These are phyloP conservation scores for Umbelopsis ramanniana DNA, from an alignment of 192 early-diverging fungal genomes.

Conservation along the genomic window DNA sequence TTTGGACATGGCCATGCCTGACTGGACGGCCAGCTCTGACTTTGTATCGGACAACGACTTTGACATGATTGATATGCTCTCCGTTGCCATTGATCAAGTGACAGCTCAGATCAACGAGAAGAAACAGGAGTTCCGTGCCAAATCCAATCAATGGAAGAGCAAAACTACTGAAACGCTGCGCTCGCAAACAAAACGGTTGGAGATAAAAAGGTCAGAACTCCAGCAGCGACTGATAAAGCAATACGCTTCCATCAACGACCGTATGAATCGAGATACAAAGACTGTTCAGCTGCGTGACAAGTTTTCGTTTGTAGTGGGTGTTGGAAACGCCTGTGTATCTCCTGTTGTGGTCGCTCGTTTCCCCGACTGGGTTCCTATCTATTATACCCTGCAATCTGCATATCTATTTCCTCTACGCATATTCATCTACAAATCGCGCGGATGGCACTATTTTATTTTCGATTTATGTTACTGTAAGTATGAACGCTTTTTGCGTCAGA, in stretches of 20 bases:
- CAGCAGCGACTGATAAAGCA: constrained; percentile 29
- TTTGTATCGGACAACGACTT: constrained; percentile 44
- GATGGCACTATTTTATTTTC: constrained; percentile 66
- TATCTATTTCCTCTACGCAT: constrained; percentile 51
- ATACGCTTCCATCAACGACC: constrained; percentile 31
- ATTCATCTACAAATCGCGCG: constrained; percentile 57
- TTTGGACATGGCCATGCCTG: constrained; percentile 17
- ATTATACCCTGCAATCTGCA: constrained; percentile 53
- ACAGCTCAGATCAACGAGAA: constrained; percentile 38
- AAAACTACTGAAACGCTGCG: constrained; percentile 36
- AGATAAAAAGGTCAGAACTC: constrained; percentile 31
- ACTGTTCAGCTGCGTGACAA: constrained; percentile 62
- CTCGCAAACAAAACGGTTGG: constrained; percentile 34
- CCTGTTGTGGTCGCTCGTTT: constrained; percentile 51
- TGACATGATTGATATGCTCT: constrained; percentile 47
- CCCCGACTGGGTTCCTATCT: constrained; percentile 59
- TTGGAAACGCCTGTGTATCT: constrained; percentile 66
- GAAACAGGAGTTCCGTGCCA: constrained; percentile 27
- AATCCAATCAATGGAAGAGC: constrained; percentile 37
- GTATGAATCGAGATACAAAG: constrained; percentile 44
- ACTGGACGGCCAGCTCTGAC: constrained; percentile 19
- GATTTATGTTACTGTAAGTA: constrained; percentile 59
- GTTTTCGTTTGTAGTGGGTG: constrained; percentile 66
- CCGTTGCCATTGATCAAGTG: constrained; percentile 37
- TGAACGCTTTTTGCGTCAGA: constrained; percentile 25